phyloP scores from a whole-genome alignment of 2,329 filamentous ascomycete species.

The Anthostomella pinea region DNA sequence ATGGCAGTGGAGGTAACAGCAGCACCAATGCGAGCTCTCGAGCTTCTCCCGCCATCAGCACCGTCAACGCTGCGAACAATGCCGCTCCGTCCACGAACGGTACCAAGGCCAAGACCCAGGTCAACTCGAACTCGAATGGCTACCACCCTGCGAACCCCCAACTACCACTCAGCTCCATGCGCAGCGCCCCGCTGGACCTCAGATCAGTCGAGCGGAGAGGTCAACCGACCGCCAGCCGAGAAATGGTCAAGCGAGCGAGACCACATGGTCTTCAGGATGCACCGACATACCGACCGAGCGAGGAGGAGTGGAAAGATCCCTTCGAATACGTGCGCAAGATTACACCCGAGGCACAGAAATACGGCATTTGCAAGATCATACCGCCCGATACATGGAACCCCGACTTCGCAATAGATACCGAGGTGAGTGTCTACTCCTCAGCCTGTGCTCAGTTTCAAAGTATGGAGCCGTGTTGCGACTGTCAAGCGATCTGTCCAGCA shows the following conservation, averaged over 20 bases:
- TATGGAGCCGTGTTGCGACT: background rate
- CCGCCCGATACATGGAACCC: slow-evolving; percentile 94
- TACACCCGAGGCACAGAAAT: slow-evolving; percentile 77
- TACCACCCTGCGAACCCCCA: slow-evolving; percentile 51
- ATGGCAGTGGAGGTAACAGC: slow-evolving; percentile 37
- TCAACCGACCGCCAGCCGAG: slow-evolving; percentile 71
- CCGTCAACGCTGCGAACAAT: slow-evolving; percentile 31
- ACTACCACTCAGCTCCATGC: slow-evolving; percentile 53
- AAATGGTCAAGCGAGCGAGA: slow-evolving; percentile 72
- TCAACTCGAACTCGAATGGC: slow-evolving; percentile 53
- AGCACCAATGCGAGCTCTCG: slow-evolving; percentile 51
- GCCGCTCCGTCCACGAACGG: slow-evolving; percentile 31
- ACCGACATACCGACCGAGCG: slow-evolving; percentile 83
- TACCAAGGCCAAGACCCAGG: slow-evolving; percentile 49
- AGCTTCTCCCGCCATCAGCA: slow-evolving; percentile 47
- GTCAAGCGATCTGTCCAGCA: too few relatives aligned
- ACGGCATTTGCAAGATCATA: slow-evolving; percentile 93
- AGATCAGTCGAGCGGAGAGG: slow-evolving; percentile 89
- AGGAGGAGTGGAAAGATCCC: slow-evolving; percentile 93
- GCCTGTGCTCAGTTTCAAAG: background rate
- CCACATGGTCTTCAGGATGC: slow-evolving; percentile 86
- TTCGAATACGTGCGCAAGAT: slow-evolving; percentile 94
- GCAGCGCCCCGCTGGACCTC: slow-evolving; percentile 69
- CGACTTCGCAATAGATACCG: slow-evolving; percentile 92
- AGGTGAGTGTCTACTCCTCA: slow-evolving; percentile 56